Percentiles rank a stretch among this genome's conserved stretches.
These are phyloP conservation scores for Cutaneotrichosporon cutaneum DNA, from an alignment of 1,284 basidiomycete genomes.

Conservation along the genomic window DNA sequence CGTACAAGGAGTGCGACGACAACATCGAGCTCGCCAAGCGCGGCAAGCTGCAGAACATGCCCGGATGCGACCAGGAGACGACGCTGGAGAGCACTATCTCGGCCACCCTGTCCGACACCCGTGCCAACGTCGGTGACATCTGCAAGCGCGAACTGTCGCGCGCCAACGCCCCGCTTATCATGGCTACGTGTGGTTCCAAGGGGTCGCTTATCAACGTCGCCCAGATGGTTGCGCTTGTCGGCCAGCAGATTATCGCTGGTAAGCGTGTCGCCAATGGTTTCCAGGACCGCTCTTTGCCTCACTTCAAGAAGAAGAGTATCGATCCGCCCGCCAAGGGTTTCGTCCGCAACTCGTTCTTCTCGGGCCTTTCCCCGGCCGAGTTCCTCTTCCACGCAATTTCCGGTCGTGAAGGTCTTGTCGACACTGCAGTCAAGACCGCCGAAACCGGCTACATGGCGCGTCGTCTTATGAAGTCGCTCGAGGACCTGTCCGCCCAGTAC, in stretches of 20 bases:
- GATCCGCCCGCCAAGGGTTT: slow-evolving; percentile 98
- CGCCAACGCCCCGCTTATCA: slow-evolving; percentile 95
- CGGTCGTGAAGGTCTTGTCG: slow-evolving; percentile 96
- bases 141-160: slow-evolving; percentile 97
- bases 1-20: slow-evolving; percentile 83
- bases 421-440: slow-evolving; percentile 99
- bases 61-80: slow-evolving; percentile 95
- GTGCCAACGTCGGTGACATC: slow-evolving; percentile 93
- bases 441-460: slow-evolving; percentile 99
- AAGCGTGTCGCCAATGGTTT: slow-evolving; percentile 99
- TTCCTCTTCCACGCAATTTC: slow-evolving; percentile 99
- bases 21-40: slow-evolving; percentile 87
- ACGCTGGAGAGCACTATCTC: slow-evolving; percentile 96
- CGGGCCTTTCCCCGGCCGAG: slow-evolving; percentile 90
- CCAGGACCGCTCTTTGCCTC: slow-evolving; percentile 96
- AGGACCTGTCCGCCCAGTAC: slow-evolving; percentile 96
- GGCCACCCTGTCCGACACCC: slow-evolving; percentile 86
- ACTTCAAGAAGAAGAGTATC: slow-evolving; percentile 97
- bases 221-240: slow-evolving; percentile 99
- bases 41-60: slow-evolving; percentile 90
- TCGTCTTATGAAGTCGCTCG: slow-evolving; percentile 97
- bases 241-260: slow-evolving; percentile 97
- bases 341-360: slow-evolving; percentile 95
- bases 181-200: slow-evolving; percentile 99
- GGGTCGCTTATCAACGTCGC: slow-evolving; percentile 99